A percentile compares a stretch with the other conserved stretches of the same genome.
These are phyloP conservation scores for Leccinum broughii DNA, from an alignment of 768 basidiomycete genomes.

Conservation along the genomic window DNA sequence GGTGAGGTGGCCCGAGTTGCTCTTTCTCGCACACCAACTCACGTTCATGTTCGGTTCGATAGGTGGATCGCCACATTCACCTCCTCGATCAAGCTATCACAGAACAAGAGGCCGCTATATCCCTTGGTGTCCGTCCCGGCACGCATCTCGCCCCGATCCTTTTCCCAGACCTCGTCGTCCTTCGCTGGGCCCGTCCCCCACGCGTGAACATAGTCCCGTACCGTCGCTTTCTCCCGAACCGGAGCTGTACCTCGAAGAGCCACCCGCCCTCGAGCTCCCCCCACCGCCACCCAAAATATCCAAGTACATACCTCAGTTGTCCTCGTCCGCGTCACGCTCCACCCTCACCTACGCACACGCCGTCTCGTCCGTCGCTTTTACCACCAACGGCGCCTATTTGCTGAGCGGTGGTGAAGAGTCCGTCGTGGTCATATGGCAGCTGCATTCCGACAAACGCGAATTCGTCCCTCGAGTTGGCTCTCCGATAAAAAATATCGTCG, in stretches of 20 bases:
- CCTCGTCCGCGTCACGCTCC: too few species aligned
- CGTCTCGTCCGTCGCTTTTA: too few species aligned
- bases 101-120: conserved; percentile 56
- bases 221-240: conserved; percentile 36
- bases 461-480: too few species aligned
- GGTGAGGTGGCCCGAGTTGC: conserved; percentile 40
- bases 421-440: too few species aligned
- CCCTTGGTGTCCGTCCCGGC: conserved; percentile 52
- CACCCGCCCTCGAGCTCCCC: conserved; percentile 8
- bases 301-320: conserved; percentile 4
- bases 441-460: too few species aligned
- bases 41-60: not conserved
- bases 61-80: conserved; percentile 82
- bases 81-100: conserved; percentile 72
- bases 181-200: conserved; percentile 46
- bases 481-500: too few species aligned
- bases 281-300: conserved; percentile 17
- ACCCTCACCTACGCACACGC: too few species aligned
- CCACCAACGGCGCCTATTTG: too few species aligned
- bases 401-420: too few species aligned
- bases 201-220: conserved; percentile 37
- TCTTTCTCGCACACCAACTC: conserved; percentile 4
- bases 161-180: conserved; percentile 62
- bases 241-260: conserved; percentile 19
- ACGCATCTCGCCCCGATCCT: conserved; percentile 54